Base-by-base conservation (phyloP, 129 eudicot genomes). In the Dittrichia graveolens region DNA sequence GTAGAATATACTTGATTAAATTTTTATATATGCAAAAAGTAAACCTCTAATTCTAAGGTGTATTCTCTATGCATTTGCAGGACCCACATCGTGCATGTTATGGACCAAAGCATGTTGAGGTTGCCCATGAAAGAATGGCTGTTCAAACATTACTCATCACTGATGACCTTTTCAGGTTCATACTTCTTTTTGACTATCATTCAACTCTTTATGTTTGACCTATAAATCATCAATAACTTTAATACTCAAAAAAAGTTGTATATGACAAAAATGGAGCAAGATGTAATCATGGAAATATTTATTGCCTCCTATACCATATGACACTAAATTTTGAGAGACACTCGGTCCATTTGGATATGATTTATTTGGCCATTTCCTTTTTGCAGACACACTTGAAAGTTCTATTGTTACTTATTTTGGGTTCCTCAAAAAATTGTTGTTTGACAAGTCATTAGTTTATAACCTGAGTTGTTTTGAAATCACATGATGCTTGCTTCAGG, bases 31-130 rank as follows among this genome's bases (percentile, higher is more conserved):
- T 67, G 45, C 46, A 4, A 4, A 35, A 48, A 43, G 8, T 65
- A 9, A 65, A 6, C 31, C 31, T 7, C 3, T 68, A 40, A 4
- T 14, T 14, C 14, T n/a, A 8, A 48, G 7, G 7, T 39, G 7
- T 39, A 15, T 11, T 38, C 45, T 73, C 49, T 54, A 34, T 18
- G 60, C 74, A 55, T 60, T 16, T 71, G 69, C 61, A 93, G 98
- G 95, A 89, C 71, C 91, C 92, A 78, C 56, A 67, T 63, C 98
- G 96, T 78, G 98, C 98, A 71, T 93, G 98, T 80, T 93, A 93
- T 82, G 98, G 98, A 65, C 96, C 96, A 46, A 93, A 88, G 79
- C 98, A 93, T 81, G 98, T 93, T 50, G 98, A 93, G 74, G 88
- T 93, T 64, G 98, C 98, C 54, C 95, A 90, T 77, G 98, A 93